Evolutionary conservation across 352 stramenopile genomes (phyloP), one percentile per base, ranked within the genome.

Genomic region (Pythium biforme): DNA sequence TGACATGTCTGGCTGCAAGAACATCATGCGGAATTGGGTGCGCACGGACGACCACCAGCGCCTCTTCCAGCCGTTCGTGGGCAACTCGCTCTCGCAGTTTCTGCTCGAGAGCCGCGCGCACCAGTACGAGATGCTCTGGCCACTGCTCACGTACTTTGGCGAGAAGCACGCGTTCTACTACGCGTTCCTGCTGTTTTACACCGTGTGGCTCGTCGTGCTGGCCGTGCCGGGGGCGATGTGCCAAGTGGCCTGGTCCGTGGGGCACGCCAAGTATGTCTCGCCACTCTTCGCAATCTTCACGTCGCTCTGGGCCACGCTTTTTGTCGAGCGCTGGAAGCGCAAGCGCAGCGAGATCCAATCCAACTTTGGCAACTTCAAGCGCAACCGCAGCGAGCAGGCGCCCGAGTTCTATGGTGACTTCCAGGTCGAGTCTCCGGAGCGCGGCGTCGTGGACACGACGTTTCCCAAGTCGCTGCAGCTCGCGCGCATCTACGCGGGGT

Each of bases 251-350:
- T 80, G 68, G 72, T 68, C 79, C 1, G 47, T 70, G 0, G 63
- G 69, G 17, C 50, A 62, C 22, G 45, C 73, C 1, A 64, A 43
- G 25, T 88, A 73, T 52, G 56, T 81, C 4, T 64, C 78, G 17
- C 79, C 74, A 31, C 53, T 89, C 3, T 88, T 90, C 40, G 77
- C 77, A 0, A 70, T 97, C 37, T 73, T 94, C 22, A 86, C 97
- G 25, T 83, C 77, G 39, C 77, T 97, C 52, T 96, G 88, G 89
- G 83, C 83, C 4, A 92, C 91, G 43, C 58, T 94, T 4, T 63
- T 97, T 52, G 77, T 97, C 8, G 89, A 97, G 71, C 82, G 80
- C 17, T 97, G 90, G 90, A 97, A 97, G 62, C 89, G 88, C 40
- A 95, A 97, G 63, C 73, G 88, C 39, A 85, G 79, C 29, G 77